These are phyloP conservation scores for Ophiocordyceps camponoti-leonardi DNA, from an alignment of 2,329 filamentous ascomycete species.

Conservation along the genomic window DNA sequence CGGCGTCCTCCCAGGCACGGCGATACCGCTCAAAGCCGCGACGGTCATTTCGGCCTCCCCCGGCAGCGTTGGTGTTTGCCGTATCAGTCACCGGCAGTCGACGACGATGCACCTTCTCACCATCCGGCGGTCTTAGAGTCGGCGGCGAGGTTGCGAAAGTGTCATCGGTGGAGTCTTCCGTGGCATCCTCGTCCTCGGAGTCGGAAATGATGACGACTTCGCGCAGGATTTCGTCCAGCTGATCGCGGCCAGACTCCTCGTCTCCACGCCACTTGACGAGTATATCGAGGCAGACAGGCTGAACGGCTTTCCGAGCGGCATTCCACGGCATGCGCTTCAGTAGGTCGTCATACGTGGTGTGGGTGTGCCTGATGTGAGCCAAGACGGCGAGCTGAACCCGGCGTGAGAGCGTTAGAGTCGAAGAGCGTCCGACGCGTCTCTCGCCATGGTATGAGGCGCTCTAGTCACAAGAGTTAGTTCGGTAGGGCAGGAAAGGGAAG, in stretches of 20 bases:
- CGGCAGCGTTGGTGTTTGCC: background rate
- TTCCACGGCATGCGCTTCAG: slow-evolving; percentile 21
- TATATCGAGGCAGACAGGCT: slow-evolving; percentile 42
- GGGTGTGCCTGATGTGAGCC: slow-evolving; percentile 49
- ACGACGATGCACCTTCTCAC: background rate
- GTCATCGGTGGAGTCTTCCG: slow-evolving; percentile 9
- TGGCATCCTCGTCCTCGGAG: background rate
- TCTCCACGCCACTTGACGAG: slow-evolving; percentile 58
- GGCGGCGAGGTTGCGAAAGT: slow-evolving; percentile 11
- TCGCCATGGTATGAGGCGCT: slow-evolving; percentile 32
- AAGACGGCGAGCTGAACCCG: slow-evolving; percentile 48
- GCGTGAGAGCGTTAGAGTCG: slow-evolving; percentile 37
- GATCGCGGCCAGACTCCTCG: slow-evolving; percentile 50
- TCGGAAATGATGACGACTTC: slow-evolving; percentile 45
- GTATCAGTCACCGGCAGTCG: background rate
- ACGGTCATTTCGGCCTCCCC: slow-evolving; percentile 17
- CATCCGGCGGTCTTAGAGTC: background rate
- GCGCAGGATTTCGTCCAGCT: slow-evolving; percentile 47
- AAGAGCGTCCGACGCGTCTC: slow-evolving; percentile 38
- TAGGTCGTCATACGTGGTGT: slow-evolving; percentile 47
- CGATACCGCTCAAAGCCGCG: slow-evolving; percentile 29
- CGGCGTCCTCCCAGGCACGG: slow-evolving; percentile 23
- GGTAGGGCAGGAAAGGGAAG: background rate
- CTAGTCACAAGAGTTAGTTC: slow-evolving; percentile 13
- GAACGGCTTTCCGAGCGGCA: slow-evolving; percentile 38